Percentiles rank a stretch among this genome's conserved stretches.
Conservation (phyloP, 495 filamentous ascomycete species). For the Penicillium parvum region DNA sequence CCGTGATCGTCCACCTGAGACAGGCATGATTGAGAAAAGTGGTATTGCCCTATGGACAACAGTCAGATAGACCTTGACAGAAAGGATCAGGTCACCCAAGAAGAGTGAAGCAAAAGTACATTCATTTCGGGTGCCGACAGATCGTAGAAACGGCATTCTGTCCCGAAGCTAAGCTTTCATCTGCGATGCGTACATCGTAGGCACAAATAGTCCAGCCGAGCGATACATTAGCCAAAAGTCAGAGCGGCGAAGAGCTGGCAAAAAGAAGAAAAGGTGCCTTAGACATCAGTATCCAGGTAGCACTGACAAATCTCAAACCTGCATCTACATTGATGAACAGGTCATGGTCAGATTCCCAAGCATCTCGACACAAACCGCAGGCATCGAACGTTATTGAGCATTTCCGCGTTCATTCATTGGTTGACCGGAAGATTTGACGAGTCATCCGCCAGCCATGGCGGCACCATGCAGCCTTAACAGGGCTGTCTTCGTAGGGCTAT, state of each 20-base stretch:
- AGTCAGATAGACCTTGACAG: no score
- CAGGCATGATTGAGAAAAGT: no score
- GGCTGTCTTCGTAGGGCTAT: neutral
- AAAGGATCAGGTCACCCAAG: neutral
- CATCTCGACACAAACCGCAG: no score
- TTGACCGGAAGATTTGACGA: neutral
- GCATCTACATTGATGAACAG: no score
- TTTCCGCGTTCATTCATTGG: slow-evolving; percentile 4
- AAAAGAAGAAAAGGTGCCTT: no score
- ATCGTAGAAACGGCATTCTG: neutral
- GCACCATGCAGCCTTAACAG: slow-evolving; percentile 10
- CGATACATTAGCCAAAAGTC: no score
- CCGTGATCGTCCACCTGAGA: neutral
- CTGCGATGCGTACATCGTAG: neutral
- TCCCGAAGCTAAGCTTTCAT: neutral
- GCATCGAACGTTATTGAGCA: neutral
- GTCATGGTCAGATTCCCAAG: no score
- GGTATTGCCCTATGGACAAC: no score
- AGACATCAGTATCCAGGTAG: no score
- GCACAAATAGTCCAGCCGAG: no score
- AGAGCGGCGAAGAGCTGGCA: no score
- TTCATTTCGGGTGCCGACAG: neutral
- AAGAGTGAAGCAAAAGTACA: neutral
- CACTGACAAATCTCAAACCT: no score
- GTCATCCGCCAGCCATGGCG: slow-evolving; percentile 7